Conservation (phyloP, 108 stramenopile species). For the Mediolabrus comicus region DNA sequence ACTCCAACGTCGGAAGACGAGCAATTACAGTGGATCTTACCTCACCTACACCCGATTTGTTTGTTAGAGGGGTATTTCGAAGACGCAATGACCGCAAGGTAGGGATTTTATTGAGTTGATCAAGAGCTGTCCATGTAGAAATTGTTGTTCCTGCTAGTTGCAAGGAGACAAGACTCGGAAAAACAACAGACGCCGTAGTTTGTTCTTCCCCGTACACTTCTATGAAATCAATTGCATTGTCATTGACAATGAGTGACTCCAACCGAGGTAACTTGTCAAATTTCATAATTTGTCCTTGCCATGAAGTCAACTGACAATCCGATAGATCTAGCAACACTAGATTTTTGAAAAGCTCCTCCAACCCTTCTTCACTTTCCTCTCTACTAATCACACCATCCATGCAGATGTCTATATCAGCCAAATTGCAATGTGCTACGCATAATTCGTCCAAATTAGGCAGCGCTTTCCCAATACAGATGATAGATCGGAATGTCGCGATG, state of each 20-base stretch:
- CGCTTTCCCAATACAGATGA: conserved; percentile 44
- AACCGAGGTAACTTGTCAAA: conserved; percentile 56
- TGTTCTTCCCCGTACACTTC: background rate
- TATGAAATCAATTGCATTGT: conserved; percentile 62
- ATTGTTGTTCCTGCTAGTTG: conserved; percentile 73
- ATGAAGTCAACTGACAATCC: conserved; percentile 62
- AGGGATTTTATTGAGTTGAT: conserved; percentile 47
- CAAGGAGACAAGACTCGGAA: conserved; percentile 51
- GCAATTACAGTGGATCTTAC: conserved; percentile 75
- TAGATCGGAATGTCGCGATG: conserved; percentile 56
- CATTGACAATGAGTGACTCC: conserved; percentile 76
- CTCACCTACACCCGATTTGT: conserved; percentile 69
- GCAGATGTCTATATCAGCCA: conserved; percentile 55
- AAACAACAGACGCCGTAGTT: conserved; percentile 7
- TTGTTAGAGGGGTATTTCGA: conserved; percentile 70
- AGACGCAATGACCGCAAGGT: conserved; percentile 58
- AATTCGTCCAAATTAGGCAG: conserved; percentile 80
- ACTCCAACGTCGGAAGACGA: conserved; percentile 58
- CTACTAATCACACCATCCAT: background rate
- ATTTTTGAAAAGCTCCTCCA: conserved; percentile 46
- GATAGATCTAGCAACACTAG: conserved; percentile 72
- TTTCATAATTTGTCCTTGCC: conserved; percentile 55
- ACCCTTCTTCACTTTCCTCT: background rate
- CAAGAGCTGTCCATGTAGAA: conserved; percentile 66
- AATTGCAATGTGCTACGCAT: conserved; percentile 64